A percentile compares a stretch with the other conserved stretches of the same genome.
Evolutionary conservation across 176 grass and related monocot species (phyloP).

Genomic region (Olyra latifolia): DNA sequence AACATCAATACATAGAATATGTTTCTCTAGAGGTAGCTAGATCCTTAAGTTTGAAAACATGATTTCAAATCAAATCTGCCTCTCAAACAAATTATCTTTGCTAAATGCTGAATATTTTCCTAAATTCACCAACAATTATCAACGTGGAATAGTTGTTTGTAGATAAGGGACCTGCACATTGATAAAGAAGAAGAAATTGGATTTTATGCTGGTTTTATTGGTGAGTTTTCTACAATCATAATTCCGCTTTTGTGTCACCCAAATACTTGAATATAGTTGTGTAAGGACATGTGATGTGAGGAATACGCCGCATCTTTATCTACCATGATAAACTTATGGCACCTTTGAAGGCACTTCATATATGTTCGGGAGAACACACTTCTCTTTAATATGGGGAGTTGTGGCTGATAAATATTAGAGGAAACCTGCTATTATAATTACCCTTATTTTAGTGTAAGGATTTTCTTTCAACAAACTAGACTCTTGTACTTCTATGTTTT

Average conservation of each 20-base stretch:
- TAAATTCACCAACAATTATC: neutral
- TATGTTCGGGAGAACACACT: conserved; percentile 63
- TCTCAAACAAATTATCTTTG: neutral
- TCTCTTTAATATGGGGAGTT: conserved; percentile 64
- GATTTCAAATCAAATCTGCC: neutral
- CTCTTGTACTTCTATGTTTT: conserved; percentile 7
- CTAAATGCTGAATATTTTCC: too few species aligned
- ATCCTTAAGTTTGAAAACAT: neutral
- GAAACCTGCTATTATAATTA: conserved; percentile 60
- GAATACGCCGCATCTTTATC: neutral
- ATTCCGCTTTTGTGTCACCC: neutral
- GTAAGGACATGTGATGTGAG: neutral
- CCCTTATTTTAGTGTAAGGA: conserved; percentile 61
- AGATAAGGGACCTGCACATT: conserved; percentile 67
- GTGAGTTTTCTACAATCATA: conserved; percentile 39
- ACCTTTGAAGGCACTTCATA: conserved; percentile 61
- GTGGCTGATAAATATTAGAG: conserved; percentile 69
- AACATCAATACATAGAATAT: too few species aligned
- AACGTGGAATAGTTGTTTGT: neutral
- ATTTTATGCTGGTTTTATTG: conserved; percentile 78
- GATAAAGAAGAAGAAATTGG: conserved; percentile 67
- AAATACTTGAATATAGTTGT: neutral
- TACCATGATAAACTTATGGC: conserved; percentile 3
- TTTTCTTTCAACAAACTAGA: too few species aligned
- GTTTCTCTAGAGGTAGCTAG: neutral